Conservation (phyloP, 805 yeast species). For the Tetrapisispora arboricola region DNA sequence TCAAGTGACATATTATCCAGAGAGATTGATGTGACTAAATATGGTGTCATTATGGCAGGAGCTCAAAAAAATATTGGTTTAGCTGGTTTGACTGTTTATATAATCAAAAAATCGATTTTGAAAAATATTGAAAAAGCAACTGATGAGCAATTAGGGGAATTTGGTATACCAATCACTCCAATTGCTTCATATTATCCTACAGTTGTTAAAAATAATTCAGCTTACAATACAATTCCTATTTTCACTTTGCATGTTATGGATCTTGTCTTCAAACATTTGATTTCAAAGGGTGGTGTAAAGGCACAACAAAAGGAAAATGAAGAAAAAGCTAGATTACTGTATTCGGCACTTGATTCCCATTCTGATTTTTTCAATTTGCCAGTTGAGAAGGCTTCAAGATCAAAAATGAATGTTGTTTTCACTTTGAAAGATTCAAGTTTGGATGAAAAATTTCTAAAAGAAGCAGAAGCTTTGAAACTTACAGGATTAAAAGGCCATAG, state of each 20-base stretch:
- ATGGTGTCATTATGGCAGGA: conserved; percentile 90
- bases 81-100: conserved; percentile 90
- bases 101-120: conserved; percentile 71
- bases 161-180: conserved; percentile 73
- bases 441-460: conserved; percentile 60
- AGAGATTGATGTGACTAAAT: conserved; percentile 68
- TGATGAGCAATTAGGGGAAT: conserved; percentile 46
- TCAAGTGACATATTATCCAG: conserved; percentile 86
- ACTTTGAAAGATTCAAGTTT: conserved; percentile 53
- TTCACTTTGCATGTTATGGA: conserved; percentile 82
- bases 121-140: conserved; percentile 42
- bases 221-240: conserved; percentile 93
- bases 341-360: conserved; percentile 52
- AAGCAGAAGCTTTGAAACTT: conserved; percentile 49
- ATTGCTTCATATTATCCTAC: conserved; percentile 82
- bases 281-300: conserved; percentile 62
- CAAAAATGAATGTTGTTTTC: conserved; percentile 91
- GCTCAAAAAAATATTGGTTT: conserved; percentile 97
- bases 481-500: conserved; percentile 90
- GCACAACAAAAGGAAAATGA: conserved; percentile 48
- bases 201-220: conserved; percentile 79
- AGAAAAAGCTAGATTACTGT: conserved; percentile 54
- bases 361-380: conserved; percentile 59
- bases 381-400: conserved; percentile 55
- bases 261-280: conserved; percentile 56